A percentile compares a stretch with the other conserved stretches of the same genome.
Evolutionary conservation across 2,329 filamentous ascomycete species (phyloP).

Genomic region (Cytospora chrysosperma): DNA sequence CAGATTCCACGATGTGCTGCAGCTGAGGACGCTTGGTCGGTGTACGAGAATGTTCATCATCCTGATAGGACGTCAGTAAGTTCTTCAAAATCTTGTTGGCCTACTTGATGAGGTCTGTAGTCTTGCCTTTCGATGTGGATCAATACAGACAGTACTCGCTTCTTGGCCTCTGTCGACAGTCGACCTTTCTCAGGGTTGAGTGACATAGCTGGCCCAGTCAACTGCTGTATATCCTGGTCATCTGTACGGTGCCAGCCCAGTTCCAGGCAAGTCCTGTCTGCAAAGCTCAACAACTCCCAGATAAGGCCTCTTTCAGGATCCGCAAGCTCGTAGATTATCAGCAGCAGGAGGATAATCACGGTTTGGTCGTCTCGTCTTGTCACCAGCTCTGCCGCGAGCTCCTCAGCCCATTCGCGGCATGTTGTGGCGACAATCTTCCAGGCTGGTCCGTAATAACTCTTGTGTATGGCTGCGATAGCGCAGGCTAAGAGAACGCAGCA

Average conservation of each 20-base stretch:
- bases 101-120: background rate
- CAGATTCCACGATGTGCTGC: slow-evolving; percentile 10
- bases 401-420: slow-evolving; percentile 14
- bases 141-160: slow-evolving; percentile 8
- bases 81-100: background rate
- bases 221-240: background rate
- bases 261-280: slow-evolving; percentile 11
- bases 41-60: slow-evolving; percentile 11
- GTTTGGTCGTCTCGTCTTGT: background rate
- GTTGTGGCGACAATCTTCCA: slow-evolving; percentile 12
- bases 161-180: slow-evolving; percentile 3
- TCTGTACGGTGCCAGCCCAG: slow-evolving; percentile 16
- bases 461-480: slow-evolving; percentile 14
- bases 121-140: slow-evolving; percentile 9
- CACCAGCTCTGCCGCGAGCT: slow-evolving; percentile 10
- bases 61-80: background rate
- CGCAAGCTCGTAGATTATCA: slow-evolving; percentile 18
- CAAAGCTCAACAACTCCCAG: slow-evolving; percentile 15
- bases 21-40: slow-evolving; percentile 11
- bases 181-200: background rate
- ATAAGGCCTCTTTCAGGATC: slow-evolving; percentile 15
- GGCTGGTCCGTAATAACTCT: slow-evolving; percentile 9
- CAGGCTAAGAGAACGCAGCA: slow-evolving; percentile 12
- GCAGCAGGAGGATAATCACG: slow-evolving; percentile 7
- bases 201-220: slow-evolving; percentile 3